Evolutionary conservation across 1,139 yeast species (phyloP).

Genomic region (Kodamaea derodonti): DNA sequence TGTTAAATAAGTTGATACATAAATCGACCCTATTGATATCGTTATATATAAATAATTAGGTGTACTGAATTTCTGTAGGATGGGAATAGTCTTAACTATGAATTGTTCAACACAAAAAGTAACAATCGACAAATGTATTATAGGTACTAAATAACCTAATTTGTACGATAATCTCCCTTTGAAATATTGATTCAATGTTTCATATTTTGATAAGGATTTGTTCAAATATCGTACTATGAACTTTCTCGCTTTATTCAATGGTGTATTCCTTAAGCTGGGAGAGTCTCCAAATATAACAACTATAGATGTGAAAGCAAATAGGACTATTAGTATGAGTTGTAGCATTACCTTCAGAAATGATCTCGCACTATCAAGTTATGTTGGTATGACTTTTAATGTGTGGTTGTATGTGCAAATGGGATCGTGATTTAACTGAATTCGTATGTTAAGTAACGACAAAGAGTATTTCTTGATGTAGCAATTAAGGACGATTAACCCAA

Average conservation of each 20-base stretch:
- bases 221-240: constrained; percentile 7
- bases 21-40: constrained; percentile 34
- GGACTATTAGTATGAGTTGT: constrained; percentile 1
- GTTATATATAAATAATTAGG: constrained; percentile 18
- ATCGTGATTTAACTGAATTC: too few species aligned
- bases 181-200: constrained; percentile 10
- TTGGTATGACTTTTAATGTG: too few species aligned
- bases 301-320: constrained; percentile 8
- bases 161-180: constrained; percentile 16
- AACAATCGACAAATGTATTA: constrained; percentile 43
- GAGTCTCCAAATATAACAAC: constrained; percentile 50
- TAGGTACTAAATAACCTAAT: constrained; percentile 46
- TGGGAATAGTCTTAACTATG: constrained; percentile 34
- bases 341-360: too few species aligned
- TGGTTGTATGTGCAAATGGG: too few species aligned
- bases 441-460: too few species aligned
- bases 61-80: constrained; percentile 14
- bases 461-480: too few species aligned
- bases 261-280: constrained; percentile 42
- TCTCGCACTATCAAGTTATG: too few species aligned
- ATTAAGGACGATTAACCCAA: too few species aligned
- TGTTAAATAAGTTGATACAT: constrained; percentile 33
- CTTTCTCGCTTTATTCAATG: constrained; percentile 21
- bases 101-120: constrained; percentile 46
- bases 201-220: constrained; percentile 5